Evolutionary conservation across 2,329 filamentous ascomycete genomes (phyloP), one percentile per base, ranked within the genome.

Genomic region (Penicillium crustosum): DNA sequence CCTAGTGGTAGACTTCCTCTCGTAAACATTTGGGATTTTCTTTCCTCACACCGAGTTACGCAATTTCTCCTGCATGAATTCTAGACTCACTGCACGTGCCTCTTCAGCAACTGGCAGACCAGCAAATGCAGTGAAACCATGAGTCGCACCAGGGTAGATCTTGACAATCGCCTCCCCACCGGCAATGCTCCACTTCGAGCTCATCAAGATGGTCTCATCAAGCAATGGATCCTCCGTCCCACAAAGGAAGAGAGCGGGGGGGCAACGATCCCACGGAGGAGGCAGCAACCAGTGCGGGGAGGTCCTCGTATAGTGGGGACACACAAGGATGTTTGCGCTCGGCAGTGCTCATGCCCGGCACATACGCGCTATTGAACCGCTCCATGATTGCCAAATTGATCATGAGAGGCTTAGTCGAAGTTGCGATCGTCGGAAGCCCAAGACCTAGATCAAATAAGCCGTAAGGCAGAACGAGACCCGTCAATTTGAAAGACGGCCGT

Each of bases 151-250:
- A n/a, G 78, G 77, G 65, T 79, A 83, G 17, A 85, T 72, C 70
- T 81, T 85, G 3, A 83, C 70, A 3, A 83, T 70, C 0, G 76
- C 75, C 67, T 83, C 79, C 6, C 76, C 78, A 2, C 82, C 82
- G 61, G 72, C 75, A 68, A 81, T 80, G 64, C 70, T 66, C 83
- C 83, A 86, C 70, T 83, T 84, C 2, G 75, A 70, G 4, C 75
- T 74, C 83, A 86, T 85, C 47, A 82, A 68, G 23, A 83, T 67
- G 17, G 75, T 81, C 61, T 83, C 81, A 62, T 83, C 80, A 0
- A 86, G 64, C 58, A 86, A 61, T 6, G 77, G 76, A 68, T 86
- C 83, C 57, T 81, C 77, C 6, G 82, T 85, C 0, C 83, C 83
- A 57, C 79, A 81, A 1, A 79, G 75, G 61, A 85, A 86, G 21